Percentiles rank a stretch among this genome's conserved stretches.
Evolutionary conservation across 192 early-diverging fungal genomes (phyloP).

Genomic region (Dispira parvispora): DNA sequence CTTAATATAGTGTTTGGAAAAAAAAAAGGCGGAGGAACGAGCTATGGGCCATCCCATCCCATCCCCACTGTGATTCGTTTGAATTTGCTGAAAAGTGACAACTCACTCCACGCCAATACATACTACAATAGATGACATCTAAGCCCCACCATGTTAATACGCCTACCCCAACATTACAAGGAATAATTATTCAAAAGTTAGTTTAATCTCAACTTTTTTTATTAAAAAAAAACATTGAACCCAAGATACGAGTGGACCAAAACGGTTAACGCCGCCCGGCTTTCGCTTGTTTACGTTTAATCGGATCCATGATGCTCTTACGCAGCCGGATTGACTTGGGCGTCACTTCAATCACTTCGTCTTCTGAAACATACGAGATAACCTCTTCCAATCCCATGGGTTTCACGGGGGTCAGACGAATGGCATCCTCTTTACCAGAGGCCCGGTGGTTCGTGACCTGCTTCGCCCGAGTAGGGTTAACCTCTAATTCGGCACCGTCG

Average conservation of each 20-base stretch:
- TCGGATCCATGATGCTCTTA: slow-evolving; percentile 54
- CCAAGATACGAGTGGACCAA: no score
- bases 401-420: slow-evolving; percentile 49
- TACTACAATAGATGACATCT: no score
- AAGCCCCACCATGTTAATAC: no score
- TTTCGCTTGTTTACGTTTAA: slow-evolving; percentile 33
- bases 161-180: no score
- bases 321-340: slow-evolving; percentile 53
- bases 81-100: no score
- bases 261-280: neutral
- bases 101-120: no score
- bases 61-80: no score
- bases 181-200: neutral
- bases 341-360: slow-evolving; percentile 76
- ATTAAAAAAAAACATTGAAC: slow-evolving; percentile 1
- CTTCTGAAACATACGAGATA: slow-evolving; percentile 61
- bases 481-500: slow-evolving; percentile 53
- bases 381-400: slow-evolving; percentile 50
- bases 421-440: slow-evolving; percentile 60
- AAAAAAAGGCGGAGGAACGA: no score
- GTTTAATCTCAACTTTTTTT: neutral
- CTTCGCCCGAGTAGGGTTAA: slow-evolving; percentile 72
- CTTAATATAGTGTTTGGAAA: no score
- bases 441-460: slow-evolving; percentile 65
- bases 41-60: no score